Evolutionary conservation across 2,329 filamentous ascomycete genomes (phyloP), one percentile per base, ranked within the genome.

Genomic region (Sarocladiaceae sp.): DNA sequence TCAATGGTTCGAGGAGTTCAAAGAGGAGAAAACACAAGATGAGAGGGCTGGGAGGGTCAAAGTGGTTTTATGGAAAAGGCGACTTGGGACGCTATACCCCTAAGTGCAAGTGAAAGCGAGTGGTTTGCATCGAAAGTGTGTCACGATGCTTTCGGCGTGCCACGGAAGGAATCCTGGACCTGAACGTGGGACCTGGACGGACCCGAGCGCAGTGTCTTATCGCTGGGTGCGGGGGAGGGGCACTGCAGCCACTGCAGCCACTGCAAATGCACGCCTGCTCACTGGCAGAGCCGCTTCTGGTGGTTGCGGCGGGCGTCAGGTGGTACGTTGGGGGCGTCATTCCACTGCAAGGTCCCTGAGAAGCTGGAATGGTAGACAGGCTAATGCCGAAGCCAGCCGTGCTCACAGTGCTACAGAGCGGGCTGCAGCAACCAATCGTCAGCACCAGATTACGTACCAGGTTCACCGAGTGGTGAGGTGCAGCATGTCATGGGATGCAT

Each of bases 31-130:
- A 33, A 35, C 33, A 20, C 37, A 39, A 41, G 26, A 48, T 40
- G 44, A 33, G 42, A 31, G 41, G 42, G 39, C 44, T 23, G 24
- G 29, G 33, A 20, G 23, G 16, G 31, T 4, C 6, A 45, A 47
- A 44, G 32, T 49, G 47, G 47, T 26, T 41, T 41, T 29, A 41
- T 41, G 37, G 37, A 41, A 41, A 26, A 19, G 33, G n/a, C 6
- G 10, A 19, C n/a, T 20, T 7, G 50, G 47, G 52, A 53, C 55
- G 60, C 72, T 75, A 74, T 69, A 69, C 73, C 72, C 69, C 69
- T 75, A 76, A 75, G 72, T 72, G 72, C 72, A 76, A 70, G 70
- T 75, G 60, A 60, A 67, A 61, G 63, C 67, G 68, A 41, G 20
- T 15, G 4, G 26, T 9, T 29, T 29, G 26, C 9, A 29, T 9